Conservation (phyloP, 2,329 filamentous ascomycete species). For the Phialophora verrucosa region DNA sequence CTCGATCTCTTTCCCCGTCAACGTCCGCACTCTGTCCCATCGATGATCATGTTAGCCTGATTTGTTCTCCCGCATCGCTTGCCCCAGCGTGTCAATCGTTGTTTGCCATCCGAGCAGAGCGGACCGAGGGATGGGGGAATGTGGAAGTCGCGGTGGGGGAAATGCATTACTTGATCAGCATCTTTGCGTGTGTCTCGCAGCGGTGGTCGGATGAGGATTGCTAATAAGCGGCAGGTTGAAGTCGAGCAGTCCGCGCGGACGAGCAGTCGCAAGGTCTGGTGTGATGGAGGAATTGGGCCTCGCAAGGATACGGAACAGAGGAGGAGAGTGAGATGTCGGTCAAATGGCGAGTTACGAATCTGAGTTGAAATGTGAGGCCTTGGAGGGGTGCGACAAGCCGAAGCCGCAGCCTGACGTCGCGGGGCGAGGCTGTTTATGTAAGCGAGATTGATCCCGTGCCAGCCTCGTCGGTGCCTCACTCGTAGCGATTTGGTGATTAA, state of each 20-base stretch:
- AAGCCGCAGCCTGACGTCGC: conserved; percentile 15
- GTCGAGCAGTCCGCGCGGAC: not conserved
- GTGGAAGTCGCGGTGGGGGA: not conserved
- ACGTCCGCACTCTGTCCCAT: conserved; percentile 79
- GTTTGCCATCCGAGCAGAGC: not conserved
- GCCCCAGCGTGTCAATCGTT: not conserved
- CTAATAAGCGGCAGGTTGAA: not conserved
- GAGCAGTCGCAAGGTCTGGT: not conserved
- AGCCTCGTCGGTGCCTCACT: not conserved
- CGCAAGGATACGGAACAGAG: not conserved
- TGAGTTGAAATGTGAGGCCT: not conserved
- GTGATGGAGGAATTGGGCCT: not conserved
- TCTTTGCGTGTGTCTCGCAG: conserved; percentile 1
- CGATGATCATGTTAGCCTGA: not conserved
- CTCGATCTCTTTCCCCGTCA: conserved; percentile 99
- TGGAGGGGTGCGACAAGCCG: conserved; percentile 7
- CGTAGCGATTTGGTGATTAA: not conserved
- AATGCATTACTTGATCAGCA: conserved; percentile 23
- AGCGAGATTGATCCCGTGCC: not conserved
- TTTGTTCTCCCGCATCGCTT: not conserved
- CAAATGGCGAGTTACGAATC: too few species aligned
- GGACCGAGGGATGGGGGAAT: not conserved
- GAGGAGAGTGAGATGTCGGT: not conserved
- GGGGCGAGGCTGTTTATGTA: conserved; percentile 19
- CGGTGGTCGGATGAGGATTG: not conserved